Evolutionary conservation across 1,284 basidiomycete species (phyloP).

Genomic region (Heterobasidion parviporum): DNA sequence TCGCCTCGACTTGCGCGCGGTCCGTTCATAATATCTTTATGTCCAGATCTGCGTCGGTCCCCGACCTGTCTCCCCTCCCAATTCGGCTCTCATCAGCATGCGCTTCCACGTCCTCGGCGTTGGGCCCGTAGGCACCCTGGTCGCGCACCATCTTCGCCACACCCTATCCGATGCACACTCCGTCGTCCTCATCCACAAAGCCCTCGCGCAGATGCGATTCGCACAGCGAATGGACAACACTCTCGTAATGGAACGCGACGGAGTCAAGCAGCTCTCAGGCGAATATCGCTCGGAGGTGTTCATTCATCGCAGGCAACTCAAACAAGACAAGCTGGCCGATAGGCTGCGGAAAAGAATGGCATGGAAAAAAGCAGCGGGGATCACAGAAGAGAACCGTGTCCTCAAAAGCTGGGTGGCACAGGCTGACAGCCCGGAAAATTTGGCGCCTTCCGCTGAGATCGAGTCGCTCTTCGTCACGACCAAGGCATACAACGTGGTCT

Average conservation of each 20-base stretch:
- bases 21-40: not conserved
- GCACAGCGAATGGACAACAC: constrained; percentile 22
- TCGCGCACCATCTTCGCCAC: constrained; percentile 72
- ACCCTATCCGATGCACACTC: constrained; percentile 42
- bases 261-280: constrained; percentile 29
- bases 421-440: not conserved
- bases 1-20: not conserved
- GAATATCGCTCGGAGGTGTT: constrained; percentile 43
- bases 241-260: constrained; percentile 41
- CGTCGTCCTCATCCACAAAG: constrained; percentile 65
- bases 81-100: constrained; percentile 31
- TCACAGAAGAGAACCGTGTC: not conserved
- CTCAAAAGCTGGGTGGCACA: not conserved
- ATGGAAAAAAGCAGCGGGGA: not conserved
- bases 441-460: constrained; percentile 26
- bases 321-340: not conserved
- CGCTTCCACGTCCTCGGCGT: constrained; percentile 70
- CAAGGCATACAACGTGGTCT: constrained; percentile 8
- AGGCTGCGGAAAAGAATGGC: not conserved
- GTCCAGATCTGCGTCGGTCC: not conserved
- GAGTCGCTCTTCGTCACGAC: constrained; percentile 66
- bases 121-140: constrained; percentile 74
- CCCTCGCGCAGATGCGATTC: constrained; percentile 23
- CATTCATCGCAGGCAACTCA: constrained; percentile 14
- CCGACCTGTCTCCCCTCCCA: not conserved